A percentile compares a stretch with the other conserved stretches of the same genome.
Evolutionary conservation across 768 basidiomycete genomes (phyloP).

Genomic region (Tephrocybe sp.): DNA sequence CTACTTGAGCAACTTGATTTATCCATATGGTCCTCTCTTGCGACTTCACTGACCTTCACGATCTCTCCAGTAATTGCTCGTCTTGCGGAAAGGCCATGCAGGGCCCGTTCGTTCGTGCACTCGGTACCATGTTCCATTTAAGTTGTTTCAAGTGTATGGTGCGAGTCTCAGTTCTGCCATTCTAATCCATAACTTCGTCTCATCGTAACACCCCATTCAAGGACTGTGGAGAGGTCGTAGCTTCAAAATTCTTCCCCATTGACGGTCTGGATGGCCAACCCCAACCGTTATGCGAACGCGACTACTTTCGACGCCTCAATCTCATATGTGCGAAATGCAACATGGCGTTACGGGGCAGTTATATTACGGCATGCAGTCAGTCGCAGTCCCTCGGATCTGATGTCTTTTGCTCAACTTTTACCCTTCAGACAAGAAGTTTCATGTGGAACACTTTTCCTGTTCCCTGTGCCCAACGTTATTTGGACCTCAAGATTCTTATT

Average conservation of each 20-base stretch:
- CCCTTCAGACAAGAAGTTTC: slow-evolving; percentile 88
- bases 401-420: slow-evolving; percentile 10
- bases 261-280: slow-evolving; percentile 88
- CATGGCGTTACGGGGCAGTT: slow-evolving; percentile 91
- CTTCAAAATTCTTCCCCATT: slow-evolving; percentile 98
- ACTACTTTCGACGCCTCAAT: slow-evolving; percentile 95
- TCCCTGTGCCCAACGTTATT: slow-evolving; percentile 95
- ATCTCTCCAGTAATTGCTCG: slow-evolving; percentile 57
- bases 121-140: slow-evolving; percentile 93
- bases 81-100: slow-evolving; percentile 83
- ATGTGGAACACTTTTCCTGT: slow-evolving; percentile 99
- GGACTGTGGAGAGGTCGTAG: slow-evolving; percentile 97
- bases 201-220: slow-evolving; percentile 26
- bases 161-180: slow-evolving; percentile 27
- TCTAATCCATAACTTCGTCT: slow-evolving; percentile 4
- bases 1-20: background rate
- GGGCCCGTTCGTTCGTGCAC: slow-evolving; percentile 93
- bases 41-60: slow-evolving; percentile 25
- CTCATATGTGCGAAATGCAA: slow-evolving; percentile 97
- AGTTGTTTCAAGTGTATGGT: slow-evolving; percentile 99
- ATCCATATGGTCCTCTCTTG: slow-evolving; percentile 10
- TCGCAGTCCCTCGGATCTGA: slow-evolving; percentile 15
- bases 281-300: slow-evolving; percentile 95
- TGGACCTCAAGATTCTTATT: slow-evolving; percentile 98
- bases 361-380: slow-evolving; percentile 98